These are phyloP conservation scores for Cryptococcus sp. DNA, from an alignment of 1,284 basidiomycete species.

Conservation along the genomic window DNA sequence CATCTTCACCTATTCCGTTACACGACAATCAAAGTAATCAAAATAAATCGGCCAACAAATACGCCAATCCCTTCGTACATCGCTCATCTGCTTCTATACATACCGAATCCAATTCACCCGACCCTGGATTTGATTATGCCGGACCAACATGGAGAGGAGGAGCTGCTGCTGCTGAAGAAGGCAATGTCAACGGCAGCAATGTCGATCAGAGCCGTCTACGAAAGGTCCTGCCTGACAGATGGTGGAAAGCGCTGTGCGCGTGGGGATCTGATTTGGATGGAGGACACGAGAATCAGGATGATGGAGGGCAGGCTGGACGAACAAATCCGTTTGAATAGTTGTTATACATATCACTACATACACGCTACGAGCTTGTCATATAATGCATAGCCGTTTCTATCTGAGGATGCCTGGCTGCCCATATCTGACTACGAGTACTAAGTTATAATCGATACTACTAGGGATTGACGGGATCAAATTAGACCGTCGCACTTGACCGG, in stretches of 20 bases:
- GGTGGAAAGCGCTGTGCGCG: slow-evolving; percentile 44
- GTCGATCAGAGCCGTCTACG: not conserved
- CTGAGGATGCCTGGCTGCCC: too few species aligned
- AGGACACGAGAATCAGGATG: slow-evolving; percentile 17
- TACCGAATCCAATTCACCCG: not conserved
- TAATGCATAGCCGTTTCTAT: too few species aligned
- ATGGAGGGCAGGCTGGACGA: slow-evolving; percentile 31
- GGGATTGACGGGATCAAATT: too few species aligned
- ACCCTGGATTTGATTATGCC: slow-evolving; percentile 16
- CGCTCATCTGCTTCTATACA: not conserved
- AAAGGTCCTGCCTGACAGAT: slow-evolving; percentile 20
- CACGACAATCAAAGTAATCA: too few species aligned
- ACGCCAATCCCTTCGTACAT: not conserved
- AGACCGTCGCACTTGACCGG: too few species aligned
- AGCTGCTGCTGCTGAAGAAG: not conserved
- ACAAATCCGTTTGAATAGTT: slow-evolving; percentile 33
- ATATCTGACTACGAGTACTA: too few species aligned
- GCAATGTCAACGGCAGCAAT: not conserved
- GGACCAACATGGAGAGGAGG: slow-evolving; percentile 34
- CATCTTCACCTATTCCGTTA: too few species aligned
- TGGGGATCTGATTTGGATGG: slow-evolving; percentile 43
- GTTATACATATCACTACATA: not conserved
- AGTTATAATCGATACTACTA: too few species aligned
- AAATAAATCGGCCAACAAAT: too few species aligned
- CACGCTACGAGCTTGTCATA: not conserved